These are phyloP conservation scores for Aegilops tauschii DNA, from an alignment of 176 grass and related monocot species.

Conservation along the genomic window DNA sequence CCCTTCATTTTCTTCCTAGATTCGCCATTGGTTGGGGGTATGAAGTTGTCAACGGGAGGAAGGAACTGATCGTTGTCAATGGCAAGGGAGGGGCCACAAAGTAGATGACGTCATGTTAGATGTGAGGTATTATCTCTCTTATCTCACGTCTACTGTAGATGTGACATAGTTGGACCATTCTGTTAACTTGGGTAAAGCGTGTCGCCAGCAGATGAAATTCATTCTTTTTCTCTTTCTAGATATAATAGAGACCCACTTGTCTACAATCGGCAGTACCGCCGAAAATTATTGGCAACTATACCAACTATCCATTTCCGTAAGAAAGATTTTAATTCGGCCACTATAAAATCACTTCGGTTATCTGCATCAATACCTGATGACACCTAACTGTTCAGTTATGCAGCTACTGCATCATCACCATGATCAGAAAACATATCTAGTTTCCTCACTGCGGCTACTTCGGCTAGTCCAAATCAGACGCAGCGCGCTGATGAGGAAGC, in stretches of 20 bases:
- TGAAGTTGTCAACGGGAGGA: too few relatives aligned
- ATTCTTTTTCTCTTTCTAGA: neutral
- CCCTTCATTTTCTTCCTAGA: too few relatives aligned
- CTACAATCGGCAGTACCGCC: neutral
- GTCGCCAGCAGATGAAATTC: too few relatives aligned
- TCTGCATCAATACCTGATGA: neutral
- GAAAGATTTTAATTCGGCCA: neutral
- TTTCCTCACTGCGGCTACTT: neutral
- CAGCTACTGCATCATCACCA: neutral
- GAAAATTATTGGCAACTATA: neutral
- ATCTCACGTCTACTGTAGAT: too few relatives aligned
- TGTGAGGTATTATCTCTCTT: too few relatives aligned
- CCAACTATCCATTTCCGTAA: neutral
- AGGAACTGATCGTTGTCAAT: too few relatives aligned
- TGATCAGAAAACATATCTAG: neutral
- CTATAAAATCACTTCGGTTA: conserved; percentile 19
- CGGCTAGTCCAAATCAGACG: conserved; percentile 56
- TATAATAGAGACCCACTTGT: neutral
- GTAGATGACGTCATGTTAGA: too few relatives aligned
- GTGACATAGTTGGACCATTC: too few relatives aligned
- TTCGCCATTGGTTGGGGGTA: too few relatives aligned
- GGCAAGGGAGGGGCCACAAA: too few relatives aligned
- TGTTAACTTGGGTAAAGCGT: too few relatives aligned
- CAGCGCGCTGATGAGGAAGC: conserved; percentile 51
- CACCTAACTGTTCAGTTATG: neutral